Conservation (phyloP, 1,284 basidiomycete genomes). For the Hemileia vastatrix region DNA sequence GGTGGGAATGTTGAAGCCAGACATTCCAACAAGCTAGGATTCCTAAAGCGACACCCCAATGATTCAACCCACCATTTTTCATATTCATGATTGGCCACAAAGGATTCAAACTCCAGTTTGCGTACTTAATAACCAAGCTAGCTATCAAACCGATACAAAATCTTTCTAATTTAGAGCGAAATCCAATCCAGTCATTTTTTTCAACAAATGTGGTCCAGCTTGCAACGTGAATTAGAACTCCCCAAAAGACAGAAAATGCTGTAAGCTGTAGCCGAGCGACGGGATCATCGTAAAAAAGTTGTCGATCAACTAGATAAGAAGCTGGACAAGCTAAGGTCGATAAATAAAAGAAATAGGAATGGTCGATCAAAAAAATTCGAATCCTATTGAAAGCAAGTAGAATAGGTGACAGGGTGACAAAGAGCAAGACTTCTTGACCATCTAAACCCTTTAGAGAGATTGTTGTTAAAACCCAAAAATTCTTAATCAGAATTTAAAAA, state of each 20-base stretch:
- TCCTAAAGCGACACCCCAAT: conserved; percentile 52
- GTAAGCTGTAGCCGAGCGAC: conserved; percentile 20
- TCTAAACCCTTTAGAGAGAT: conserved; percentile 19
- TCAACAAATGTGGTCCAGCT: neutral
- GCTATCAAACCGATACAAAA: conserved; percentile 55
- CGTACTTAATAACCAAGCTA: conserved; percentile 63
- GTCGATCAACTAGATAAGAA: conserved; percentile 17
- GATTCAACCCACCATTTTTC: conserved; percentile 58
- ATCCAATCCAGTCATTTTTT: neutral
- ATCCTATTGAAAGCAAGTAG: conserved; percentile 9
- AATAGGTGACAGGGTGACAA: conserved; percentile 24
- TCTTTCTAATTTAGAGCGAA: conserved; percentile 3
- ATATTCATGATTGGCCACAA: conserved; percentile 65
- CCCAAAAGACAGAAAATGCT: conserved; percentile 9
- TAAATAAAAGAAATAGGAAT: conserved; percentile 5
- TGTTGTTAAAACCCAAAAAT: too few relatives aligned
- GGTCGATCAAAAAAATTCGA: conserved; percentile 3
- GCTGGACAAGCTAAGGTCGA: conserved; percentile 8
- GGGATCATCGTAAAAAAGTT: conserved; percentile 18
- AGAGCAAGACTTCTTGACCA: conserved; percentile 31
- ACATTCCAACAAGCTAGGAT: conserved; percentile 33
- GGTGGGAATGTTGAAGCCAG: neutral
- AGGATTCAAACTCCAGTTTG: conserved; percentile 71
- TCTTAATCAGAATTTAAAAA: too few relatives aligned
- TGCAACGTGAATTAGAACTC: conserved; percentile 6